Conservation (phyloP, 1,284 basidiomycete genomes). For the Abortiporus biennis region DNA sequence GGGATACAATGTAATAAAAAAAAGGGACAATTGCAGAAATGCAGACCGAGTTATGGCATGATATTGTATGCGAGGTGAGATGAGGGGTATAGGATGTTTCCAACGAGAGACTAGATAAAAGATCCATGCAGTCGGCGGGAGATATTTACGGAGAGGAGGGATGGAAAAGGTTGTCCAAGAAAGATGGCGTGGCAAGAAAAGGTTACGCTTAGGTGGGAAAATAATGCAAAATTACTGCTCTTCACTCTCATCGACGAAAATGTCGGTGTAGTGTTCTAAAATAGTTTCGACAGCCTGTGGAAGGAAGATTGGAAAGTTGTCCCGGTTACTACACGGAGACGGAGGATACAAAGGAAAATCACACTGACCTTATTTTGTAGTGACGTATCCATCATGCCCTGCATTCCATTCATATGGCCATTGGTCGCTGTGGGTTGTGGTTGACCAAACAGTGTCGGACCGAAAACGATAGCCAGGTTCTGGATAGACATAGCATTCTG, state of each 20-base stretch:
- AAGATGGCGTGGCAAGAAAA: too few relatives aligned
- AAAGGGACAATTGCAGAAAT: too few relatives aligned
- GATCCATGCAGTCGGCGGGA: background rate
- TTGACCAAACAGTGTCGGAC: constrained; percentile 86
- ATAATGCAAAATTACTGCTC: too few relatives aligned
- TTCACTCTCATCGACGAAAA: constrained; percentile 70
- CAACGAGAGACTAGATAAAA: constrained; percentile 3
- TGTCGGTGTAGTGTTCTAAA: constrained; percentile 79
- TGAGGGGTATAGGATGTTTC: too few relatives aligned
- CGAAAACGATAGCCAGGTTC: constrained; percentile 96
- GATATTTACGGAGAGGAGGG: too few relatives aligned
- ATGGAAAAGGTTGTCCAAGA: too few relatives aligned
- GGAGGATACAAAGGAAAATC: constrained; percentile 6
- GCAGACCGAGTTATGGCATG: too few relatives aligned
- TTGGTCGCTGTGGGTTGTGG: constrained; percentile 24
- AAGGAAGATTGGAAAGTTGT: background rate
- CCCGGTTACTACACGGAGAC: constrained; percentile 2
- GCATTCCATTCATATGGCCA: constrained; percentile 26
- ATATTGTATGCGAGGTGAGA: too few relatives aligned
- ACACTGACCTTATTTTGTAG: constrained; percentile 56
- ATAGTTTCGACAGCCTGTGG: constrained; percentile 81
- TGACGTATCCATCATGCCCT: constrained; percentile 48
- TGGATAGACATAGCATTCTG: constrained; percentile 92
- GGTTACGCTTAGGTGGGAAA: too few relatives aligned
- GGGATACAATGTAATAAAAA: constrained; percentile 19